Evolutionary conservation across 176 grass and related monocot genomes (phyloP).

Genomic region (sorghum (Sorghum bicolor)): Sorghum_bicolor_NCBIv3 NC_012870.2:70381001-70381500

Average conservation of each 20-base stretch:
- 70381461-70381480: background rate
- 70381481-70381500: slow-evolving; percentile 17
- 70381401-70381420: background rate
- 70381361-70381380: slow-evolving; percentile 17
- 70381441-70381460: background rate
- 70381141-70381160: background rate
- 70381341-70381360: slow-evolving; percentile 57
- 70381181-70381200: slow-evolving; percentile 29
- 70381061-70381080: slow-evolving; percentile 47
- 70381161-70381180: background rate
- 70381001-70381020: slow-evolving; percentile 83
- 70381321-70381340: slow-evolving; percentile 41
- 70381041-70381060: slow-evolving; percentile 67
- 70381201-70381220: slow-evolving; percentile 6
- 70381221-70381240: slow-evolving; percentile 23
- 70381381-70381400: background rate
- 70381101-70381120: background rate
- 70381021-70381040: slow-evolving; percentile 71
- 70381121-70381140: background rate
- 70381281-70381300: background rate
- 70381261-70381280: slow-evolving; percentile 31
- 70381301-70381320: slow-evolving; percentile 31
- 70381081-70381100: slow-evolving; percentile 18
- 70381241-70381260: background rate
- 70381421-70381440: background rate